Evolutionary conservation across 495 filamentous ascomycete genomes (phyloP).

Genomic region (Hapsidospora chrysogenum): DNA sequence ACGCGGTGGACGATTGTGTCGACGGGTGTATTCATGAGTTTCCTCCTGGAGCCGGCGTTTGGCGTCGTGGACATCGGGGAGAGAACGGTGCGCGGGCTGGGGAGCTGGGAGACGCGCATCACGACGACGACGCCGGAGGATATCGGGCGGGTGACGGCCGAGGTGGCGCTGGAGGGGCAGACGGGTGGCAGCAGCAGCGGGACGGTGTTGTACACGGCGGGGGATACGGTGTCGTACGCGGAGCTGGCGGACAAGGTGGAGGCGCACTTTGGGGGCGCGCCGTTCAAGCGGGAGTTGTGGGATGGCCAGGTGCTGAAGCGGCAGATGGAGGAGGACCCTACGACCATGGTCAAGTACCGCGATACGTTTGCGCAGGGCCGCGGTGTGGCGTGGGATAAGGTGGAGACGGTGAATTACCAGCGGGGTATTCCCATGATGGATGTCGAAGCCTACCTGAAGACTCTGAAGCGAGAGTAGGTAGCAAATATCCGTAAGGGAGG

Average conservation of each 20-base stretch:
- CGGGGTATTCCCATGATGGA: constrained; percentile 21
- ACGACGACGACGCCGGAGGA: constrained; percentile 40
- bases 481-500: no score
- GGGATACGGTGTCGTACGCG: constrained; percentile 40
- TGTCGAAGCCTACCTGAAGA: constrained; percentile 22
- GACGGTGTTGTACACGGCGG: constrained; percentile 37
- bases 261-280: constrained; percentile 16
- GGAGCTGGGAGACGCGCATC: constrained; percentile 36
- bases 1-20: constrained; percentile 41
- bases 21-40: constrained; percentile 48
- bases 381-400: constrained; percentile 41
- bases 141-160: constrained; percentile 40
- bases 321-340: constrained; percentile 26
- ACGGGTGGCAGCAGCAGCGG: constrained; percentile 9
- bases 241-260: constrained; percentile 32
- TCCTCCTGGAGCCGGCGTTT: constrained; percentile 39
- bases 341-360: constrained; percentile 39
- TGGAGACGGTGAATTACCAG: constrained; percentile 28
- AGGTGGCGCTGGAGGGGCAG: constrained; percentile 23
- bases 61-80: constrained; percentile 31
- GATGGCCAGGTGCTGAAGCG: constrained; percentile 17
- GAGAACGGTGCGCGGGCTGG: constrained; percentile 29
- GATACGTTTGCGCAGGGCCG: constrained; percentile 38
- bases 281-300: constrained; percentile 29
- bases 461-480: no score